Conservation (phyloP, 2,329 filamentous ascomycete species). For the Arthrobotrys pseudoclavata region DNA sequence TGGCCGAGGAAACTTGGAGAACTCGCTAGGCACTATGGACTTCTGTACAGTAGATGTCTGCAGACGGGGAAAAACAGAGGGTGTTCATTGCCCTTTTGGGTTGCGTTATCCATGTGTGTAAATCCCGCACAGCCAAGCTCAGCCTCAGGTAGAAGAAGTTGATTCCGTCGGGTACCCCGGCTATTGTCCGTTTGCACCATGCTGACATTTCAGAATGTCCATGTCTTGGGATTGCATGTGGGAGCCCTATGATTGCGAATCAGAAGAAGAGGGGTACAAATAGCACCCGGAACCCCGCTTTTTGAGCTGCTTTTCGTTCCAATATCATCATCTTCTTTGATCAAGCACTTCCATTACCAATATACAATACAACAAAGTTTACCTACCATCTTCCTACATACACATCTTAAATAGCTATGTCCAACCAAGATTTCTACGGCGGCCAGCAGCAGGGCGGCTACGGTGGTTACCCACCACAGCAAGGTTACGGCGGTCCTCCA, state of each 20-base stretch:
- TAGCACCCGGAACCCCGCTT: conserved; percentile 55
- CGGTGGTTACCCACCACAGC: conserved; percentile 39
- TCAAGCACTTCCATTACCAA: conserved; percentile 17
- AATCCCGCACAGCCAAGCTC: conserved; percentile 60
- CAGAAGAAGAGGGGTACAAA: conserved; percentile 56
- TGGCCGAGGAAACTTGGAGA: conserved; percentile 15
- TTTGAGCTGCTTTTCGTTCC: conserved; percentile 22
- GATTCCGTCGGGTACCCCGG: conserved; percentile 54
- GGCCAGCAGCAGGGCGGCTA: conserved; percentile 37
- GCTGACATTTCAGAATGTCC: conserved; percentile 58
- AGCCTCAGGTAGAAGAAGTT: conserved; percentile 39
- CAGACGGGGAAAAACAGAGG: conserved; percentile 33
- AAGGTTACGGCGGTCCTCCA: conserved; percentile 36
- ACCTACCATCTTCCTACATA: conserved; percentile 5
- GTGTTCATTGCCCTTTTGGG: conserved; percentile 57
- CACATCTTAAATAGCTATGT: conserved; percentile 46
- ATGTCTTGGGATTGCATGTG: conserved; percentile 22
- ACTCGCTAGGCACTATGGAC: neutral
- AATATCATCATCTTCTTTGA: conserved; percentile 44
- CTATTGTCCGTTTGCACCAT: conserved; percentile 53
- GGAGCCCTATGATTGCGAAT: conserved; percentile 48
- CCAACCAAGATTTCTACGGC: conserved; percentile 55
- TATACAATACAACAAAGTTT: conserved; percentile 8
- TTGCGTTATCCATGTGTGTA: conserved; percentile 57
- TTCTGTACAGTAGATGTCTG: conserved; percentile 26